phyloP scores from a whole-genome alignment of 495 filamentous ascomycete species.

The Lophiotrema nucula region DNA sequence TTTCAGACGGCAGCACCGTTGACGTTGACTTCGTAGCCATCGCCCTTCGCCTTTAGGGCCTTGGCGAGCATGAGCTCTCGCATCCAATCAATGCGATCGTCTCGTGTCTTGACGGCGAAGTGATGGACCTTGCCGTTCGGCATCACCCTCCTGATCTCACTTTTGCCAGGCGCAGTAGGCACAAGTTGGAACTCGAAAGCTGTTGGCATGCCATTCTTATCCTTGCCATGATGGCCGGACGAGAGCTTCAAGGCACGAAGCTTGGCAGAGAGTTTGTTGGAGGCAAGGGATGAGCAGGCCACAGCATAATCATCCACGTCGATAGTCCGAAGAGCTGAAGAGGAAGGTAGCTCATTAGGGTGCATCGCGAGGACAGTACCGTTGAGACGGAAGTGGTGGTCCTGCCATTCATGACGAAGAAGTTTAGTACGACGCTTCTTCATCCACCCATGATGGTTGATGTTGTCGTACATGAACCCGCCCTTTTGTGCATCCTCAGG shows the following conservation, averaged over 20 bases:
- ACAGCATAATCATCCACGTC: constrained; percentile 96
- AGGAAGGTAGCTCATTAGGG: constrained; percentile 57
- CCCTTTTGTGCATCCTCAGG: constrained; percentile 17
- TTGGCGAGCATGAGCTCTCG: constrained; percentile 95
- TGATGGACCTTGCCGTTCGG: constrained; percentile 75
- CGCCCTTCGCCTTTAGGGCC: constrained; percentile 76
- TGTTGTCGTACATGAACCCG: constrained; percentile 37
- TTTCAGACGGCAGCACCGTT: constrained; percentile 75
- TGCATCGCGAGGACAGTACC: constrained; percentile 85
- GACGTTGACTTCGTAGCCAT: constrained; percentile 75
- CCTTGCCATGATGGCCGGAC: constrained; percentile 49
- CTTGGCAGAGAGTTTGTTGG: constrained; percentile 77
- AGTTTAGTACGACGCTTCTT: constrained; percentile 90
- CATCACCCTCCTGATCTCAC: constrained; percentile 51
- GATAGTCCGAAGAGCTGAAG: constrained; percentile 71
- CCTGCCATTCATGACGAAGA: constrained; percentile 90
- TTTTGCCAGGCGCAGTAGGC: constrained; percentile 60
- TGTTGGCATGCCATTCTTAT: constrained; percentile 50
- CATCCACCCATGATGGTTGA: constrained; percentile 80
- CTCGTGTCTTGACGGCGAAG: constrained; percentile 81
- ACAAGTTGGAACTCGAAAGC: constrained; percentile 92
- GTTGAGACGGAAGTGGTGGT: constrained; percentile 79
- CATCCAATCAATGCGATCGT: constrained; percentile 98
- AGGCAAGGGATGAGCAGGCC: constrained; percentile 74
- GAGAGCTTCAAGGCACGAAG: constrained; percentile 79